A percentile compares a stretch with the other conserved stretches of the same genome.
Conservation (phyloP, 139 green algal species). For the Tetratostichococcus sp. region DNA sequence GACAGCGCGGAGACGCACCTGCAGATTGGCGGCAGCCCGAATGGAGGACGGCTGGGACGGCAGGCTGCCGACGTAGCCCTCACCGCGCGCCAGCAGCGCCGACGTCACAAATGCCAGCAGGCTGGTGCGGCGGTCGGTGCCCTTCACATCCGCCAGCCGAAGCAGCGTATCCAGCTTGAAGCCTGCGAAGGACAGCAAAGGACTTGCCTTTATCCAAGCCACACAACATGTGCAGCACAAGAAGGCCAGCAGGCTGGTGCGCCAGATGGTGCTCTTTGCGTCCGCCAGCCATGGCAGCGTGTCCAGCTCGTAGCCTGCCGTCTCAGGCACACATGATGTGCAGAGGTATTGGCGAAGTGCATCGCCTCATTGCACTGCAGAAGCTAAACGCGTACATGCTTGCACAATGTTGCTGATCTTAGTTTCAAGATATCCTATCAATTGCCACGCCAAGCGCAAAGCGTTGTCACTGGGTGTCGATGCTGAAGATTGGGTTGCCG, state of each 20-base stretch:
- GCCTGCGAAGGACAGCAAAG: slow-evolving; percentile 22
- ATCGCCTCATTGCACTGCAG: too few relatives aligned
- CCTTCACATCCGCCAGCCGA: slow-evolving; percentile 66
- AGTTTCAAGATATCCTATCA: too few relatives aligned
- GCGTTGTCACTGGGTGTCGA: too few relatives aligned
- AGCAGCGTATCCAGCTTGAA: slow-evolving; percentile 69
- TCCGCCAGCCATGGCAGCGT: slow-evolving; percentile 63
- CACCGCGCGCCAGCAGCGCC: slow-evolving; percentile 25
- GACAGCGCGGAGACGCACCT: slow-evolving; percentile 21
- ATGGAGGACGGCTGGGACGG: slow-evolving; percentile 33
- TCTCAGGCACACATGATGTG: too few relatives aligned
- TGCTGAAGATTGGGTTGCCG: too few relatives aligned
- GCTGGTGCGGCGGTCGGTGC: slow-evolving; percentile 55
- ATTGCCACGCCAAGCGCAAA: too few relatives aligned
- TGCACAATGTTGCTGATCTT: too few relatives aligned
- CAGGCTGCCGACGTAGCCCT: slow-evolving; percentile 27
- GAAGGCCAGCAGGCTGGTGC: slow-evolving; percentile 76
- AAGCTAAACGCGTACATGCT: too few relatives aligned
- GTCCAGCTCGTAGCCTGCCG: slow-evolving; percentile 64
- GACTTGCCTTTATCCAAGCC: not conserved
- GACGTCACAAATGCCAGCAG: slow-evolving; percentile 75
- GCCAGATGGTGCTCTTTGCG: slow-evolving; percentile 55
- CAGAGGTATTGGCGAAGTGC: too few relatives aligned
- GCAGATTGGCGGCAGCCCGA: slow-evolving; percentile 47
- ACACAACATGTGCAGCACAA: too few relatives aligned